Conservation (phyloP, 768 basidiomycete genomes). For the Agaricus subrufescens region DNA sequence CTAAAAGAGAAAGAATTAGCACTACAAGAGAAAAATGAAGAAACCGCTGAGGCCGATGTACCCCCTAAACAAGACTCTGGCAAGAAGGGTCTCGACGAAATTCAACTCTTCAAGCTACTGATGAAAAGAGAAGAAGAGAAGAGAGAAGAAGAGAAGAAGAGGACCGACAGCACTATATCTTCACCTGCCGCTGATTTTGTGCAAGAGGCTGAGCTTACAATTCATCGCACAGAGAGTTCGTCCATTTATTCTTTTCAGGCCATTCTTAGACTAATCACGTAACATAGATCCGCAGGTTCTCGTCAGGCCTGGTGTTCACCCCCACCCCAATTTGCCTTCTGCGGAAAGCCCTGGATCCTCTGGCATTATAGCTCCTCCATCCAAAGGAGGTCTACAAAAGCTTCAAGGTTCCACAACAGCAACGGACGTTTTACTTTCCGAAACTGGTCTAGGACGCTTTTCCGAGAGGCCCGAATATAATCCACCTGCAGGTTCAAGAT, state of each 20-base stretch:
- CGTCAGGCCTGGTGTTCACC: background rate
- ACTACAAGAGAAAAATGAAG: slow-evolving; percentile 43
- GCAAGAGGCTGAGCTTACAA: background rate
- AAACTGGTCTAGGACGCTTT: slow-evolving; percentile 11
- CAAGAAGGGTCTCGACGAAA: slow-evolving; percentile 55
- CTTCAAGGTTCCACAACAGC: slow-evolving; percentile 8
- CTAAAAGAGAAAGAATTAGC: slow-evolving; percentile 64
- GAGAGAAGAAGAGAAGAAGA: slow-evolving; percentile 19
- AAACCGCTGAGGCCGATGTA: slow-evolving; percentile 1
- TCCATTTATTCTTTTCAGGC: background rate
- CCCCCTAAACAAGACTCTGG: slow-evolving; percentile 8
- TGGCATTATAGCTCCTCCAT: background rate
- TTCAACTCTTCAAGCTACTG: slow-evolving; percentile 76
- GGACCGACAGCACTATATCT: slow-evolving; percentile 16
- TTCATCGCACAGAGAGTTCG: background rate
- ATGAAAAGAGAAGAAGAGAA: slow-evolving; percentile 74
- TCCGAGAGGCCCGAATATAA: slow-evolving; percentile 30
- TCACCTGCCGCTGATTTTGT: background rate
- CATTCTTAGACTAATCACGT: background rate
- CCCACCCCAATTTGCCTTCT: background rate
- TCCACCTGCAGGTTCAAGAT: slow-evolving; percentile 46
- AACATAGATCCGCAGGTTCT: background rate
- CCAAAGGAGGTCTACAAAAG: background rate
- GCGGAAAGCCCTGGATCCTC: background rate
- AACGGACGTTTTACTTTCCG: slow-evolving; percentile 10